A percentile compares a stretch with the other conserved stretches of the same genome.
These are phyloP conservation scores for Zymoseptoria brevis DNA, from an alignment of 2,329 filamentous ascomycete genomes.

Conservation along the genomic window DNA sequence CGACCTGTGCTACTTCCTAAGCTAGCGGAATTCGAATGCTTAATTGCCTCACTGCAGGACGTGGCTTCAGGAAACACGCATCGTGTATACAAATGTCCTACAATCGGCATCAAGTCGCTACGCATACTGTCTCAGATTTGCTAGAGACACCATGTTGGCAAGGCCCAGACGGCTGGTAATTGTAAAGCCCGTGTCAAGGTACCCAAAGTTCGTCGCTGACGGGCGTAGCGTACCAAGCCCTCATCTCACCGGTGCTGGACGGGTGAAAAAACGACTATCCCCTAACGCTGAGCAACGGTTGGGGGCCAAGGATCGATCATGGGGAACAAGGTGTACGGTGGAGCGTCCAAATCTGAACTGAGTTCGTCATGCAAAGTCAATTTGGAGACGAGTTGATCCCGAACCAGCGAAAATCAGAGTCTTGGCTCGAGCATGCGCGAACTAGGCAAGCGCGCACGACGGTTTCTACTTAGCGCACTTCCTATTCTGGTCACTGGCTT, in stretches of 20 bases:
- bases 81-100: background rate
- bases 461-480: background rate
- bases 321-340: background rate
- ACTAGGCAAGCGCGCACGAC: background rate
- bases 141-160: background rate
- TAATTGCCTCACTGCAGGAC: background rate
- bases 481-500: background rate
- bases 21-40: background rate
- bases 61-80: background rate
- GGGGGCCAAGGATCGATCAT: background rate
- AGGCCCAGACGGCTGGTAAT: background rate
- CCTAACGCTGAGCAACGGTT: background rate
- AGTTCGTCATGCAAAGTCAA: background rate
- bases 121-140: background rate
- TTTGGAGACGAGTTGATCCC: background rate
- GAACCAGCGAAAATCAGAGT: background rate
- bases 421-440: background rate
- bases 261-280: background rate
- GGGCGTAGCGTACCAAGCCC: background rate
- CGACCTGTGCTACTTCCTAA: background rate
- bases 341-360: background rate
- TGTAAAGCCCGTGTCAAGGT: background rate
- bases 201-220: background rate
- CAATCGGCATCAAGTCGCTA: background rate
- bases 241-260: background rate